phyloP scores from a whole-genome alignment of 352 stramenopile genomes.

The Discostella stelligera region DNA sequence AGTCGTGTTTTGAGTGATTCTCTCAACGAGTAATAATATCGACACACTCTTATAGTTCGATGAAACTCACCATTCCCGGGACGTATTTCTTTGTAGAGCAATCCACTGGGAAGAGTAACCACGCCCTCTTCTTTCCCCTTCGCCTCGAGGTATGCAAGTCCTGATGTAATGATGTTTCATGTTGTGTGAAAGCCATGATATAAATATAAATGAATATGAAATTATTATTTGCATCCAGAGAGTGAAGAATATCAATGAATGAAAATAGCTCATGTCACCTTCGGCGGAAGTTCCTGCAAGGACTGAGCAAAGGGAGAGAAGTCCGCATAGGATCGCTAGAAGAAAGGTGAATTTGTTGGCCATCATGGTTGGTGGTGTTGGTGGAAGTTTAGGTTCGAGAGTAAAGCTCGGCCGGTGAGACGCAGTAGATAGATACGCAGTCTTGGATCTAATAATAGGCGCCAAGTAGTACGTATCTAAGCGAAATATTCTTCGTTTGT shows the following conservation, averaged over 20 bases:
- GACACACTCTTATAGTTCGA: background rate
- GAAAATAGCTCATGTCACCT: no score
- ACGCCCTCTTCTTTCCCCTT: constrained; percentile 29
- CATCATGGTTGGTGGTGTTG: background rate
- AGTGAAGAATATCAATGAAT: no score
- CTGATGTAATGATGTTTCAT: no score
- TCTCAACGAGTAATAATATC: no score
- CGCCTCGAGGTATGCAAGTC: constrained; percentile 10
- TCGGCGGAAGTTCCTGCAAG: background rate
- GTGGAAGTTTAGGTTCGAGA: background rate
- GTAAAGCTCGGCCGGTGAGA: no score
- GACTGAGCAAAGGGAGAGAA: constrained; percentile 4
- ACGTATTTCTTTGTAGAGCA: constrained; percentile 27
- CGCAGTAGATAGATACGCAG: no score
- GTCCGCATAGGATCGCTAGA: background rate
- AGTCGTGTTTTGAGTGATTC: background rate
- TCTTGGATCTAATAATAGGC: no score
- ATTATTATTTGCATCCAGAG: no score
- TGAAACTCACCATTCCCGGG: constrained; percentile 9
- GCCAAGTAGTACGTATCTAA: no score
- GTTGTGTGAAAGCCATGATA: no score
- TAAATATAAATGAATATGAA: no score
- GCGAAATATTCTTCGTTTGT: no score
- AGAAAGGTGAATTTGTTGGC: background rate
- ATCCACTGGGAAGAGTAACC: constrained; percentile 18